Conservation (phyloP, 78 protist species). For the Blattamonas nauphoetae region DNA sequence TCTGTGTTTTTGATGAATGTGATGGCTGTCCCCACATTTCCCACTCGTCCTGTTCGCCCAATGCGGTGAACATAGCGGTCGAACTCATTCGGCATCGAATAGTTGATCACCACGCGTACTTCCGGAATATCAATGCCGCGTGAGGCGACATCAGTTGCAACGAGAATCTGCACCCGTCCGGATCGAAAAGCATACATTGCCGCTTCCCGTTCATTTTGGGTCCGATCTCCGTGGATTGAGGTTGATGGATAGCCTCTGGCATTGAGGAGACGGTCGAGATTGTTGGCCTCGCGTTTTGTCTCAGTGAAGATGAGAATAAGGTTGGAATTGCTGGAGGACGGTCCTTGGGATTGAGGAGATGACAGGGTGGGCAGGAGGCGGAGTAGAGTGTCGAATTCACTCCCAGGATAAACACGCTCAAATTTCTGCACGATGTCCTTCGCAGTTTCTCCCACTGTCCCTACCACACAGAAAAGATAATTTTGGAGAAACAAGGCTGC, state of each 20-base stretch:
- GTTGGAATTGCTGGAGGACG: too few relatives aligned
- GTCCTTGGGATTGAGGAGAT: too few relatives aligned
- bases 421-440: conserved; percentile 79
- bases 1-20: not conserved
- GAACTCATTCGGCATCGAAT: not conserved
- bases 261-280: conserved; percentile 86
- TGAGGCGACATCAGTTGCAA: conserved; percentile 82
- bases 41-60: conserved; percentile 46
- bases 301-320: conserved; percentile 77
- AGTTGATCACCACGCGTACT: conserved; percentile 86
- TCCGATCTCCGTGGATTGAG: conserved; percentile 51
- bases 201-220: conserved; percentile 81
- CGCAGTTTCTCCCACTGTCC: conserved; percentile 85
- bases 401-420: conserved; percentile 69
- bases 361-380: conserved; percentile 92
- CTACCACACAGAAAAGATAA: conserved; percentile 74
- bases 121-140: conserved; percentile 80
- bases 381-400: conserved; percentile 72
- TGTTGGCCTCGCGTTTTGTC: conserved; percentile 85
- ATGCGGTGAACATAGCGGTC: conserved; percentile 39
- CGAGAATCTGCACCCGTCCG: conserved; percentile 68
- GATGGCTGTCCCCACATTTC: conserved; percentile 16
- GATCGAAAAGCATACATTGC: conserved; percentile 71
- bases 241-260: conserved; percentile 51
- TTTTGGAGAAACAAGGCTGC: conserved; percentile 54